phyloP scores from a whole-genome alignment of 2,329 filamentous ascomycete species.

The Fusarium gaditjirri region DNA sequence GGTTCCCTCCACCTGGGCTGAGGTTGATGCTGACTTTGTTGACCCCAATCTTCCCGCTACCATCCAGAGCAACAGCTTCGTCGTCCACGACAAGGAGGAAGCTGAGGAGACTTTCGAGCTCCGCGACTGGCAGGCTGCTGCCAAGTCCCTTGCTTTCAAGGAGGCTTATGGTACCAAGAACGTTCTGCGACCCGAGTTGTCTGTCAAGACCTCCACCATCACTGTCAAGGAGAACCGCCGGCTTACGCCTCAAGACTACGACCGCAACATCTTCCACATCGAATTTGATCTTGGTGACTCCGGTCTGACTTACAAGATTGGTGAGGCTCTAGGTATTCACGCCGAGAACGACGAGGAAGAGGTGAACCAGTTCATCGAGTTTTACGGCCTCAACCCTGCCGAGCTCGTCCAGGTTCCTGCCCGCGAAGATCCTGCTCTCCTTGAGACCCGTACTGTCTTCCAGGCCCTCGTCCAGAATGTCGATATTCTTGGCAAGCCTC shows the following conservation, averaged over 20 bases:
- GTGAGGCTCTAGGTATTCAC: slow-evolving; percentile 95
- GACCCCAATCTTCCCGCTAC: slow-evolving; percentile 67
- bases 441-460: slow-evolving; percentile 92
- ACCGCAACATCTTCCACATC: slow-evolving; percentile 99
- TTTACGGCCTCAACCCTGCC: slow-evolving; percentile 84
- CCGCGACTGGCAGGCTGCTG: slow-evolving; percentile 82
- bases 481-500: slow-evolving; percentile 95
- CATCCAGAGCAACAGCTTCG: slow-evolving; percentile 84
- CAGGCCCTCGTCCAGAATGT: slow-evolving; percentile 92
- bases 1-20: slow-evolving; percentile 82
- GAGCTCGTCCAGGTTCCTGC: slow-evolving; percentile 92
- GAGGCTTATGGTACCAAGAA: slow-evolving; percentile 85
- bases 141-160: slow-evolving; percentile 91
- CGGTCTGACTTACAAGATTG: slow-evolving; percentile 94
- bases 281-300: slow-evolving; percentile 95
- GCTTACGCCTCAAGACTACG: slow-evolving; percentile 87
- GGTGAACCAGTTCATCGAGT: slow-evolving; percentile 86
- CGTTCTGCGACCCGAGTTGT: slow-evolving; percentile 83
- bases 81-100: slow-evolving; percentile 80
- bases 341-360: slow-evolving; percentile 88
- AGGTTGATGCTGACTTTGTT: slow-evolving; percentile 65
- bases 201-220: slow-evolving; percentile 86
- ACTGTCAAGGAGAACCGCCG: slow-evolving; percentile 95
- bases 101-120: slow-evolving; percentile 72
- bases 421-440: slow-evolving; percentile 76